Percentiles rank a stretch among this genome's conserved stretches.
These are phyloP conservation scores for Cynanchum wilfordii DNA, from an alignment of 257 asterid species.

Conservation along the genomic window DNA sequence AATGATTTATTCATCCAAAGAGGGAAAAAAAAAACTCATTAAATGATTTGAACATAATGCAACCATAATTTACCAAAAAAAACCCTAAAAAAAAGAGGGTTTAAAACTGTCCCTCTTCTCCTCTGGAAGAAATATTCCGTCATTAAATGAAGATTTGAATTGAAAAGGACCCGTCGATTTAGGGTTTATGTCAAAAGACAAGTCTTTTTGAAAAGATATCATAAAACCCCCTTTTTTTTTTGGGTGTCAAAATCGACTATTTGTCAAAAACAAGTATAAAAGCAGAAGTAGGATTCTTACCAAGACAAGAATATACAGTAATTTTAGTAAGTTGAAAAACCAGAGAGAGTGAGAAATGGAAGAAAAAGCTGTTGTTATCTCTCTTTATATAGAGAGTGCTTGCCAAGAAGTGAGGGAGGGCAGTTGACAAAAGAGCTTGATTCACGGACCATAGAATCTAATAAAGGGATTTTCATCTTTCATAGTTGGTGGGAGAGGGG, in stretches of 20 bases:
- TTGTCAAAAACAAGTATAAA: not conserved
- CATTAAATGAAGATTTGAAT: not conserved
- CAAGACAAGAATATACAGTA: not conserved
- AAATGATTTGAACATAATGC: not conserved
- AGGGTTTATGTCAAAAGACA: not conserved
- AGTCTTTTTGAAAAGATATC: not conserved
- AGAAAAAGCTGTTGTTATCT: not conserved
- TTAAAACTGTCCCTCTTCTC: too few species aligned
- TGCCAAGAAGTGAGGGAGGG: not conserved
- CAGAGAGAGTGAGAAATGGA: too few species aligned
- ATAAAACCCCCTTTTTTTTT: not conserved
- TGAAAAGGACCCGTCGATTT: not conserved
- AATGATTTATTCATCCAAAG: not conserved
- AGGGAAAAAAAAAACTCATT: not conserved
- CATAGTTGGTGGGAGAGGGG: not conserved
- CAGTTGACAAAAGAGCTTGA: slow-evolving; percentile 6
- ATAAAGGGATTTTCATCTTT: not conserved
- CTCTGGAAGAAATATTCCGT: not conserved
- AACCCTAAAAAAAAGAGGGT: too few species aligned
- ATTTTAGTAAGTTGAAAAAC: slow-evolving; percentile 3
- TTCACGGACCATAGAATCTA: slow-evolving; percentile 16
- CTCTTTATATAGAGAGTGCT: not conserved
- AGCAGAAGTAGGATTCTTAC: not conserved
- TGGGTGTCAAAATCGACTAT: not conserved
- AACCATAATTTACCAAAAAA: not conserved